A percentile compares a stretch with the other conserved stretches of the same genome.
Conservation (phyloP, 2,329 filamentous ascomycete genomes). For the Acrocalymma vagum region DNA sequence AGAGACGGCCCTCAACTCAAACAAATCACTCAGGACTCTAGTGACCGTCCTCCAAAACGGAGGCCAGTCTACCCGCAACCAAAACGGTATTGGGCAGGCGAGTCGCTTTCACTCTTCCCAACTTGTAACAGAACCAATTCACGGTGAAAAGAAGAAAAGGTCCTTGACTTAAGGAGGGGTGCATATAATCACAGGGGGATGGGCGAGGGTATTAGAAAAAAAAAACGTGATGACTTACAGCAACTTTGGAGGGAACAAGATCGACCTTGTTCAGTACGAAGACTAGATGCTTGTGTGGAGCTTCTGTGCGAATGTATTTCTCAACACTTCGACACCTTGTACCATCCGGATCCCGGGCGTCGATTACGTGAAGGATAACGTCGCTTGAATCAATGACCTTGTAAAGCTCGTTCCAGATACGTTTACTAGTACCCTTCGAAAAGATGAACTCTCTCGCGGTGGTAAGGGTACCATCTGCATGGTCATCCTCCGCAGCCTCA, state of each 20-base stretch:
- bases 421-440: slow-evolving; percentile 91
- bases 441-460: slow-evolving; percentile 76
- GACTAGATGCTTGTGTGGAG: slow-evolving; percentile 93
- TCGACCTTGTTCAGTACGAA: slow-evolving; percentile 94
- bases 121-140: slow-evolving; percentile 97
- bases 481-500: slow-evolving; percentile 53
- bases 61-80: slow-evolving; percentile 73
- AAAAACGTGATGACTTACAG: slow-evolving; percentile 73
- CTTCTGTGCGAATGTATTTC: slow-evolving; percentile 92
- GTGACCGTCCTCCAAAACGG: slow-evolving; percentile 90
- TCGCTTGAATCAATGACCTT: slow-evolving; percentile 96
- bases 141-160: slow-evolving; percentile 73
- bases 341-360: slow-evolving; percentile 58
- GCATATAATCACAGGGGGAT: slow-evolving; percentile 62
- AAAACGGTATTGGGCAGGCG: slow-evolving; percentile 70
- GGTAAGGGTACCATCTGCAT: slow-evolving; percentile 50
- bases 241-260: slow-evolving; percentile 88
- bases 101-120: slow-evolving; percentile 92
- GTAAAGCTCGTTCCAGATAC: slow-evolving; percentile 85
- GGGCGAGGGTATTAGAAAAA: slow-evolving; percentile 11
- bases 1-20: slow-evolving; percentile 95
- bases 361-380: slow-evolving; percentile 76
- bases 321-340: slow-evolving; percentile 90
- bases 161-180: slow-evolving; percentile 92
- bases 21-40: slow-evolving; percentile 82